Evolutionary conservation across 805 yeast species (phyloP).

Genomic region (Candida qinlingensis): DNA sequence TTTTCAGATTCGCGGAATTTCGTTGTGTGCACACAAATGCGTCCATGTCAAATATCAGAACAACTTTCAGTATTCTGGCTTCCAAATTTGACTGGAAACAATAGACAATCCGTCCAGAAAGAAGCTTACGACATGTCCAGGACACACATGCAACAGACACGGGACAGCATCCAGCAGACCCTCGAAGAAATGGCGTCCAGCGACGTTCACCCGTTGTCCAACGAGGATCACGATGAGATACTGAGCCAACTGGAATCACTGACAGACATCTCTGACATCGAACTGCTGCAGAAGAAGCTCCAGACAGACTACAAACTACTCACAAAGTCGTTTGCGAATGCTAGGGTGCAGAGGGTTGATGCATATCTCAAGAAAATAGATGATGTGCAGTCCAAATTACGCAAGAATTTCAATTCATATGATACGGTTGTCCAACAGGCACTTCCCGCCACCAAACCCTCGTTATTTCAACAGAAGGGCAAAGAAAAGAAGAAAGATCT

Average conservation of each 20-base stretch:
- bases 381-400: conserved; percentile 21
- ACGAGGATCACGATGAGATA: conserved; percentile 7
- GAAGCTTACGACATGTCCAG: neutral
- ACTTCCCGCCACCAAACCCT: conserved; percentile 9
- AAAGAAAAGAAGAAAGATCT: neutral
- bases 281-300: conserved; percentile 20
- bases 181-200: neutral
- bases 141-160: neutral
- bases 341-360: conserved; percentile 29
- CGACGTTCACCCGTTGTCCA: neutral
- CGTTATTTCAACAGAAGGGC: conserved; percentile 5
- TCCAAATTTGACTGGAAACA: too few relatives aligned
- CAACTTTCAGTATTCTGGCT: too few relatives aligned
- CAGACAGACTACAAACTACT: conserved; percentile 28
- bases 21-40: neutral
- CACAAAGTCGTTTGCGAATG: conserved; percentile 25
- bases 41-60: neutral
- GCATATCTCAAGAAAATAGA: conserved; percentile 29
- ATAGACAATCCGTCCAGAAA: too few relatives aligned
- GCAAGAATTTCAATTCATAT: conserved; percentile 15
- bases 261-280: conserved; percentile 14
- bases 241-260: conserved; percentile 3
- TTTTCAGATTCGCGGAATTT: neutral
- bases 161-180: neutral
- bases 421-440: conserved; percentile 16